These are phyloP conservation scores for Aspergillus udagawae DNA, from an alignment of 2,329 filamentous ascomycete genomes.

Conservation along the genomic window DNA sequence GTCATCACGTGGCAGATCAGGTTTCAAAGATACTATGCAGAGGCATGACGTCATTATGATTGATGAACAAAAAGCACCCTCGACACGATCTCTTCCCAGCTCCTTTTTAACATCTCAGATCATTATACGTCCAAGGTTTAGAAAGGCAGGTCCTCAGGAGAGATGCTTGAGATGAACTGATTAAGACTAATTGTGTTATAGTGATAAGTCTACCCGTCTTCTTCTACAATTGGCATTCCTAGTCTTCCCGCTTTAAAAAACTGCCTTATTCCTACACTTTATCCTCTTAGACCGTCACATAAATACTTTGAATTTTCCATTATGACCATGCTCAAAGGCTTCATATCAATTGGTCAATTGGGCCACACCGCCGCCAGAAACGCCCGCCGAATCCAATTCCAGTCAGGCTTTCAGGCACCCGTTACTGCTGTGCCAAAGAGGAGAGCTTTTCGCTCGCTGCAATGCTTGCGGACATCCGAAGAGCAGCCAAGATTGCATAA, in stretches of 20 bases:
- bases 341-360: conserved; percentile 5
- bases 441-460: not conserved
- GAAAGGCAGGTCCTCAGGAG: not conserved
- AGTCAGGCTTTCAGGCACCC: conserved; percentile 1
- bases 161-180: not conserved
- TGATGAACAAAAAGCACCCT: not conserved
- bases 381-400: not conserved
- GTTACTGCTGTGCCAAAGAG: not conserved
- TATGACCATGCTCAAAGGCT: conserved; percentile 5
- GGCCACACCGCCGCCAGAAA: conserved; percentile 8
- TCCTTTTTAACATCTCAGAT: not conserved
- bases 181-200: not conserved
- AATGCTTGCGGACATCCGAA: not conserved
- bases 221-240: not conserved
- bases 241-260: not conserved
- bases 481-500: conserved; percentile 30
- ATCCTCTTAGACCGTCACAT: not conserved
- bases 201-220: not conserved
- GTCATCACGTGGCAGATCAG: not conserved
- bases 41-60: conserved; percentile 27
- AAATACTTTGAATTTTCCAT: not conserved
- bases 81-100: not conserved
- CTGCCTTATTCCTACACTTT: not conserved
- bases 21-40: not conserved
- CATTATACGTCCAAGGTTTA: not conserved